Evolutionary conservation across 805 yeast species (phyloP), one percentile per base, ranked within the genome.

Genomic region (Teunomyces stri): DNA sequence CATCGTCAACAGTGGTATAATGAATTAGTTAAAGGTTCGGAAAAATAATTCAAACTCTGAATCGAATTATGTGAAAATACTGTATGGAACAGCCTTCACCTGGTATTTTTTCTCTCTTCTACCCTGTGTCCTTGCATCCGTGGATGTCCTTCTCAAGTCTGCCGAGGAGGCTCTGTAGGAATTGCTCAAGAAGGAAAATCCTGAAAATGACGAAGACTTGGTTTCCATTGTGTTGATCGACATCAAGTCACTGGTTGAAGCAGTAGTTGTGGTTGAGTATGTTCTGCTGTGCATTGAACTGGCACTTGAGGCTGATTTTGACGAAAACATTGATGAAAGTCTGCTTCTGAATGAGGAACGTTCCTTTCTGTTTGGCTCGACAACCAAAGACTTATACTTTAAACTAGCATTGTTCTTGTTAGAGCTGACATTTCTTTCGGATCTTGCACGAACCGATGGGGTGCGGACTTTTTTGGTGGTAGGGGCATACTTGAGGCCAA

Each of bases 21-120:
- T 37, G 40, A 37, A 21, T 20, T 37, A 37, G 40, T 22, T 22
- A 37, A 37, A 37, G 40, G 40, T 37, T 37, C 40, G 4, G 10
- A 20, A 31, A n/a, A 20, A 37, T 37, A 37, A 37, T 37, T 37
- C 40, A 37, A 37, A 37, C 40, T 37, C 40, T 37, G 40, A 37
- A 37, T 37, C 4, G 29, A 37, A 37, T 38, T 31, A 44, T 6
- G 48, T 39, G 16, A 42, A 47, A 11, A 47, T 41, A 41, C 55
- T 51, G 53, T 64, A 60, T 6, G 68, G 63, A 29, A 51, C 55
- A 35, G 56, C 51, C 35, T 54, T 56, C 25, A 67, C 62, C 13
- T 48, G 48, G 49, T 66, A 65, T 50, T 66, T 67, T 51, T 59
- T 59, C 21, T 51, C 56, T 29, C 44, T 51, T 35, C 47, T 55